phyloP scores from a whole-genome alignment of 306 rosid genomes.

The Begonia loranthoides region DNA sequence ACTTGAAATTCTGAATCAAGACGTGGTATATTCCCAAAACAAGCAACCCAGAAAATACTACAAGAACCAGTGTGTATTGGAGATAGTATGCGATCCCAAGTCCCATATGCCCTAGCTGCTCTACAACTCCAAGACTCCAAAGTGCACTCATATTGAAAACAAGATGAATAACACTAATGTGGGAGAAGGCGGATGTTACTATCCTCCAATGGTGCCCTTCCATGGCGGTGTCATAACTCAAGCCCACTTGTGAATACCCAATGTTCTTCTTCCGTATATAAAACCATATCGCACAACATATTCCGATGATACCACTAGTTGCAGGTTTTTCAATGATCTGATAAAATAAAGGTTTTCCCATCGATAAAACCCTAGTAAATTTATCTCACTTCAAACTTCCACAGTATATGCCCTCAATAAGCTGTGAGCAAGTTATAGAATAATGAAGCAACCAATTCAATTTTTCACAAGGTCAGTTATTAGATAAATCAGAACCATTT shows the following conservation, averaged over 20 bases:
- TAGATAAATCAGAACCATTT: not conserved
- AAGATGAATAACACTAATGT: conserved; percentile 81
- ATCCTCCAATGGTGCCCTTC: conserved; percentile 96
- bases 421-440: too few relatives aligned
- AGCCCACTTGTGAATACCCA: conserved; percentile 89
- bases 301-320: conserved; percentile 68
- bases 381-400: too few relatives aligned
- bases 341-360: conserved; percentile 87
- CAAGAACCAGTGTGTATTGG: conserved; percentile 82
- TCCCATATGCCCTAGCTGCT: conserved; percentile 56
- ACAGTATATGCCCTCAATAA: too few relatives aligned
- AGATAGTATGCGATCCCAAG: conserved; percentile 81
- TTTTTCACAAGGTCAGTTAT: not conserved
- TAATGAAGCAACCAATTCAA: not conserved
- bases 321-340: conserved; percentile 93
- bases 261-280: conserved; percentile 80
- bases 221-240: conserved; percentile 80
- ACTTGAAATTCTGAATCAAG: conserved; percentile 70
- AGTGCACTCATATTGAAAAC: conserved; percentile 97
- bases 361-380: conserved; percentile 9
- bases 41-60: conserved; percentile 59
- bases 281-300: conserved; percentile 84
- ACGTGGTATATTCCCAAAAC: conserved; percentile 73
- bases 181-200: conserved; percentile 82
- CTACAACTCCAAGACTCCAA: conserved; percentile 91